Evolutionary conservation across 179 eudicot genomes (phyloP).

Genomic region (Spergularia azorica): DNA sequence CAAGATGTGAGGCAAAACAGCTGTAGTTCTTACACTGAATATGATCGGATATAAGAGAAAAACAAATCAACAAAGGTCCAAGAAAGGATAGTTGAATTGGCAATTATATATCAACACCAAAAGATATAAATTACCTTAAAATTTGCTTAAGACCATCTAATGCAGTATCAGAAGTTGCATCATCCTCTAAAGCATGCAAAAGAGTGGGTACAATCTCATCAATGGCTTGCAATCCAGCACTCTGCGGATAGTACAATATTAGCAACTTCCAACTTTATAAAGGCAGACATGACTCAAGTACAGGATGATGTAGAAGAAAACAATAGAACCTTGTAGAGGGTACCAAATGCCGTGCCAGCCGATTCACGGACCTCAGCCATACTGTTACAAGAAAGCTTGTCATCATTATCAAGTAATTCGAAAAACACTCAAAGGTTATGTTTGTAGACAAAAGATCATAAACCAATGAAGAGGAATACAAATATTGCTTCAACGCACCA

Average conservation of each 20-base stretch:
- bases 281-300: not conserved
- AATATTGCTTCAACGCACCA: not conserved
- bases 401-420: not conserved
- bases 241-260: constrained; percentile 42
- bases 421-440: not conserved
- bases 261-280: constrained; percentile 1
- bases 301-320: not conserved
- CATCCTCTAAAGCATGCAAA: constrained; percentile 95
- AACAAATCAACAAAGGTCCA: constrained; percentile 14
- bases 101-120: not conserved
- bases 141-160: constrained; percentile 99
- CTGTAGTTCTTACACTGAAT: constrained; percentile 90
- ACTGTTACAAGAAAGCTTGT: constrained; percentile 39
- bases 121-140: constrained; percentile 52
- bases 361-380: constrained; percentile 90
- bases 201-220: constrained; percentile 99
- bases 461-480: not conserved
- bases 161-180: constrained; percentile 87
- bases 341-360: constrained; percentile 93
- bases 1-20: constrained; percentile 95
- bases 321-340: constrained; percentile 80
- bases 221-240: constrained; percentile 99
- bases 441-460: too few relatives aligned
- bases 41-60: not conserved
- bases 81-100: not conserved